Conservation (phyloP, 805 yeast species). For the Candida parachauliodes region DNA sequence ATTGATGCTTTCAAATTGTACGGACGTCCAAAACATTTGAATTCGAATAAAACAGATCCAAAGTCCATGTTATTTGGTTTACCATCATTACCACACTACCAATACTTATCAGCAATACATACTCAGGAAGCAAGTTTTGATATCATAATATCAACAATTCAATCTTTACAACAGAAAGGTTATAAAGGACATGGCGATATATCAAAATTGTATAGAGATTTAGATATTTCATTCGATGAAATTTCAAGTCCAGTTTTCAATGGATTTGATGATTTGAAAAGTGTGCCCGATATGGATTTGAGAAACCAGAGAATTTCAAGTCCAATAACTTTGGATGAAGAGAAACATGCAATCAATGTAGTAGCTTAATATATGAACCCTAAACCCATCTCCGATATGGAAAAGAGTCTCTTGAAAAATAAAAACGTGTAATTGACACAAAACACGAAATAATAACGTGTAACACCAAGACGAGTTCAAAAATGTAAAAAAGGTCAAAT, state of each 20-base stretch:
- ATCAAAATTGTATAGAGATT: conserved; percentile 24
- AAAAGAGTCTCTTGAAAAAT: no score
- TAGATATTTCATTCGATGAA: conserved; percentile 8
- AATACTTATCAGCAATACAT: conserved; percentile 42
- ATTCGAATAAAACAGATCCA: conserved; percentile 66
- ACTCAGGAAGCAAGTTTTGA: conserved; percentile 16
- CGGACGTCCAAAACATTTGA: conserved; percentile 71
- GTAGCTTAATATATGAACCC: background rate
- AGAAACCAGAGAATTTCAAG: background rate
- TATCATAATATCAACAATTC: conserved; percentile 6
- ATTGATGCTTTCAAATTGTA: conserved; percentile 68
- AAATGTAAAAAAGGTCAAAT: no score
- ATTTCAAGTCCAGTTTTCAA: conserved; percentile 6
- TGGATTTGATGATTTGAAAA: conserved; percentile 1
- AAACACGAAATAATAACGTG: conserved; percentile 1
- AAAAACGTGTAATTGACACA: no score
- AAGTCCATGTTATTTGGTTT: conserved; percentile 68
- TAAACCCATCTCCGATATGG: background rate
- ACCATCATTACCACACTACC: conserved; percentile 69
- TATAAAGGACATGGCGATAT: conserved; percentile 38
- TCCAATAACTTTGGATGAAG: background rate
- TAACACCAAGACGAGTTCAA: no score
- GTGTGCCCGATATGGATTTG: conserved; percentile 9
- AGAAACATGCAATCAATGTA: background rate
- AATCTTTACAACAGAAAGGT: conserved; percentile 11